Percentiles rank a stretch among this genome's conserved stretches.
These are phyloP conservation scores for Fagopyrum esculentum DNA, from an alignment of 148 eudicot genomes.

Conservation along the genomic window DNA sequence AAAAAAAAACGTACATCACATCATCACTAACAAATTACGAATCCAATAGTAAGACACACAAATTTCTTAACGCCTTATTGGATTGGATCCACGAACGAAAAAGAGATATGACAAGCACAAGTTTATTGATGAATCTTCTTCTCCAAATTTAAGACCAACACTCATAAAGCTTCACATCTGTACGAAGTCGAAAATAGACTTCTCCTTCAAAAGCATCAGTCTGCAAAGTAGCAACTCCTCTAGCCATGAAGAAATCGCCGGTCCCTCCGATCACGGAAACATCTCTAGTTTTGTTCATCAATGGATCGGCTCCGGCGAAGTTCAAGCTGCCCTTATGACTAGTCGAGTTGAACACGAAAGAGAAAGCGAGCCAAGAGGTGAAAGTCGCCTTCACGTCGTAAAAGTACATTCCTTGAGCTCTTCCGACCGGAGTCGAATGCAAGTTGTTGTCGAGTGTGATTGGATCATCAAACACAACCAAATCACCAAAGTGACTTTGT, in stretches of 20 bases:
- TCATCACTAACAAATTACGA: too few species aligned
- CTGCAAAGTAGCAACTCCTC: constrained; percentile 61
- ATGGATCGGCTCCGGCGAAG: constrained; percentile 62
- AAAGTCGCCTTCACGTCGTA: constrained; percentile 41
- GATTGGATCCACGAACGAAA: too few species aligned
- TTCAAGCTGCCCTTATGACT: constrained; percentile 40
- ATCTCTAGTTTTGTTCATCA: constrained; percentile 60
- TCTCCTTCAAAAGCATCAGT: constrained; percentile 60
- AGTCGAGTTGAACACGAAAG: constrained; percentile 46
- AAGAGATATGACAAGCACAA: too few species aligned
- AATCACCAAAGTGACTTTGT: constrained; percentile 40
- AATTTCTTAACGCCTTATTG: too few species aligned
- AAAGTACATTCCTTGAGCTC: constrained; percentile 63
- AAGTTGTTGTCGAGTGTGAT: constrained; percentile 54
- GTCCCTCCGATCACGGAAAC: constrained; percentile 68
- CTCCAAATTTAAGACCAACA: constrained; percentile 32
- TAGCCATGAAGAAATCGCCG: constrained; percentile 70
- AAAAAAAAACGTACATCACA: too few species aligned
- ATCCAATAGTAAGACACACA: too few species aligned
- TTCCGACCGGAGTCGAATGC: constrained; percentile 42
- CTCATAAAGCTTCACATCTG: constrained; percentile 55
- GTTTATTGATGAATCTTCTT: too few species aligned
- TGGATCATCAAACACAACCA: constrained; percentile 67
- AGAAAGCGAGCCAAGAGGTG: constrained; percentile 54
- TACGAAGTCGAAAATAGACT: constrained; percentile 52